Evolutionary conservation across 2,329 filamentous ascomycete species (phyloP).

Genomic region (Microdochium paspali): DNA sequence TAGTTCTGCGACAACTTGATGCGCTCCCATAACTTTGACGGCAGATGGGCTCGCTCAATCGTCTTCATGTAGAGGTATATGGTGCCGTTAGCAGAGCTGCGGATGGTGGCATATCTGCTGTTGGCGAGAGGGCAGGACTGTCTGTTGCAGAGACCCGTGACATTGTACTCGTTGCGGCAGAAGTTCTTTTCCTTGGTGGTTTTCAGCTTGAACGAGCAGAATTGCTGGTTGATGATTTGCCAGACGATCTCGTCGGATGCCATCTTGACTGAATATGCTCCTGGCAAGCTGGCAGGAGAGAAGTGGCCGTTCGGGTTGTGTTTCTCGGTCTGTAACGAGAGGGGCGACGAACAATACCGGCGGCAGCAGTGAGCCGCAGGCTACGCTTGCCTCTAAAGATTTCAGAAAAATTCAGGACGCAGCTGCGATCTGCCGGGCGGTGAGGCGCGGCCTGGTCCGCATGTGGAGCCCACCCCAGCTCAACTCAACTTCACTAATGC

Average conservation of each 20-base stretch:
- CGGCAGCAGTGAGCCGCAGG: background rate
- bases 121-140: conserved; percentile 79
- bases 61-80: conserved; percentile 98
- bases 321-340: conserved; percentile 2
- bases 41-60: conserved; percentile 78
- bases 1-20: conserved; percentile 89
- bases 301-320: background rate
- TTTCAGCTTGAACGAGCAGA: conserved; percentile 92
- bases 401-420: conserved; percentile 6
- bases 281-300: background rate
- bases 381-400: conserved; percentile 1
- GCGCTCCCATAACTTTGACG: conserved; percentile 88
- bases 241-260: conserved; percentile 95
- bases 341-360: conserved; percentile 2
- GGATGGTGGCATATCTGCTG: conserved; percentile 84
- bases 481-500: background rate
- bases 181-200: conserved; percentile 84
- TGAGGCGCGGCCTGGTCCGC: conserved; percentile 1
- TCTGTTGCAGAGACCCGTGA: conserved; percentile 36
- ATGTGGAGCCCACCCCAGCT: background rate
- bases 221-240: conserved; percentile 90
- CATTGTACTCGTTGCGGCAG: conserved; percentile 91
- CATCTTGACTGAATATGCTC: conserved; percentile 41
- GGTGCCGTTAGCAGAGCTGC: conserved; percentile 68
- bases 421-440: conserved; percentile 2